A percentile compares a stretch with the other conserved stretches of the same genome.
Conservation (phyloP, 495 filamentous ascomycete genomes). For the Trichoderma gamsii region DNA sequence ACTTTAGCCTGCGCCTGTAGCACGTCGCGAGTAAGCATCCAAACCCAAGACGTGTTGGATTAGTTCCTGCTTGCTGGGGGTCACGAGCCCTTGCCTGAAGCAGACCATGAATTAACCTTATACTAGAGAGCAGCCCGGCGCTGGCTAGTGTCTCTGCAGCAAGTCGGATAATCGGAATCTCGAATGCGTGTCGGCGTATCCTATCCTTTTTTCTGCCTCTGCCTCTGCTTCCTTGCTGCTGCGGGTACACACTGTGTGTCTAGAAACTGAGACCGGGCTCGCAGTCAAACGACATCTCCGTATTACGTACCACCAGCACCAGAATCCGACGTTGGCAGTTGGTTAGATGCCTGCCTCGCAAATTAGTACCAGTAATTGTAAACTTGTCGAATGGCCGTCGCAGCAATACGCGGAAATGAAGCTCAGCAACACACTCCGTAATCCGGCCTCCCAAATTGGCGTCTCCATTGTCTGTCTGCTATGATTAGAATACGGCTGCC, state of each 20-base stretch:
- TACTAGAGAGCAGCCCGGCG: slow-evolving; percentile 3
- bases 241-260: too few relatives aligned
- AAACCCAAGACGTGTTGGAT: background rate
- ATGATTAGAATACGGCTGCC: background rate
- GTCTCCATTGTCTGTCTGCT: background rate
- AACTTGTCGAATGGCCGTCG: background rate
- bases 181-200: background rate
- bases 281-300: too few relatives aligned
- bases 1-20: too few relatives aligned
- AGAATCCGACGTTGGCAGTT: too few relatives aligned
- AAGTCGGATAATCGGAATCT: slow-evolving; percentile 3
- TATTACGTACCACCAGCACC: too few relatives aligned
- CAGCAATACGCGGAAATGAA: background rate
- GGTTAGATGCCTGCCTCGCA: too few relatives aligned
- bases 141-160: background rate
- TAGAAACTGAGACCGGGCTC: too few relatives aligned
- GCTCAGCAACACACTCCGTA: background rate
- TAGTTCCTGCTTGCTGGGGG: background rate
- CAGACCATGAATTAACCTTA: slow-evolving; percentile 11
- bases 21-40: too few relatives aligned
- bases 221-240: too few relatives aligned
- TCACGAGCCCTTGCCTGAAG: background rate
- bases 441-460: background rate
- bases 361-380: too few relatives aligned
- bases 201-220: too few relatives aligned